Conservation (phyloP, 2,329 filamentous ascomycete species). For the Fusarium equiseti region DNA sequence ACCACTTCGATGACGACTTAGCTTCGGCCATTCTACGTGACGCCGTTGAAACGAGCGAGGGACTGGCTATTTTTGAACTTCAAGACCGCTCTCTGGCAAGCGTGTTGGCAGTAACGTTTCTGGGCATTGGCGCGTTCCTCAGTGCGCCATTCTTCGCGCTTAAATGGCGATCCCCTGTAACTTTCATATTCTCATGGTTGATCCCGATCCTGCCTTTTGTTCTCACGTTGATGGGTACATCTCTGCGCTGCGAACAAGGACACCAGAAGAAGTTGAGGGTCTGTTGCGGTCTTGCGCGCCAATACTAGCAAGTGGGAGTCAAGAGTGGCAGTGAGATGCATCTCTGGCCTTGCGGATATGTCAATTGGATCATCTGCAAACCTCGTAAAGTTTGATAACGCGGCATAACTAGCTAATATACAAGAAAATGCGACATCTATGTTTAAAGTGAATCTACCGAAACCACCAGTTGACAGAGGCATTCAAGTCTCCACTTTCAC, state of each 20-base stretch:
- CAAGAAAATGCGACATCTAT: background rate
- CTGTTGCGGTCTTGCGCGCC: constrained; percentile 67
- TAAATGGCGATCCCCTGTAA: constrained; percentile 64
- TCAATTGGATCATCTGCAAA: constrained; percentile 65
- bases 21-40: constrained; percentile 72
- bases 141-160: constrained; percentile 66
- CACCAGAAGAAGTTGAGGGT: constrained; percentile 71
- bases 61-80: constrained; percentile 80
- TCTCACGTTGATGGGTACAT: constrained; percentile 75
- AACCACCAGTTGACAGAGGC: constrained; percentile 63
- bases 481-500: constrained; percentile 53
- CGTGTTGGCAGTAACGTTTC: constrained; percentile 64
- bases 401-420: constrained; percentile 1
- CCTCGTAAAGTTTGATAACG: constrained; percentile 46
- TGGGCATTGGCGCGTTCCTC: constrained; percentile 65
- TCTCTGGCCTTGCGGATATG: constrained; percentile 63
- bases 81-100: constrained; percentile 72
- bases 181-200: constrained; percentile 74
- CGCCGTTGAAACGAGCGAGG: constrained; percentile 73
- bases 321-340: constrained; percentile 60
- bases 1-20: constrained; percentile 77
- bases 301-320: constrained; percentile 61
- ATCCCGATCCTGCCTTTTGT: constrained; percentile 76
- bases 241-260: constrained; percentile 75
- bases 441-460: constrained; percentile 44